Percentiles rank a stretch among this genome's conserved stretches.
phyloP scores from a whole-genome alignment of 2,329 filamentous ascomycete genomes.

The Aurifilum marmelostoma region DNA sequence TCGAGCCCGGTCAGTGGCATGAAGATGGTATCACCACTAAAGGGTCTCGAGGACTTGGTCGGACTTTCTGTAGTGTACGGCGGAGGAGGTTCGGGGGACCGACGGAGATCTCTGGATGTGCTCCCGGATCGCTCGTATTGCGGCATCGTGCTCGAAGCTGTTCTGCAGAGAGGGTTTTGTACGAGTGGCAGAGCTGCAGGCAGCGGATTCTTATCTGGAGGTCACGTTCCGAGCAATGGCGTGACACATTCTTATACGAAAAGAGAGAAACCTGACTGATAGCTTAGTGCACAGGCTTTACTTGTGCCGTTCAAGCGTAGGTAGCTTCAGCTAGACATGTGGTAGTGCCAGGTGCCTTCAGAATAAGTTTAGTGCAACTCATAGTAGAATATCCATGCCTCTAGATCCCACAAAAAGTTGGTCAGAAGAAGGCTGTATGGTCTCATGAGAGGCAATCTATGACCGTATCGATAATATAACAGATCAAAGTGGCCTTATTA shows the following conservation, averaged over 20 bases:
- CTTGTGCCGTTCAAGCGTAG: neutral
- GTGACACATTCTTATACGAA: neutral
- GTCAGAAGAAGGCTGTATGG: fast-evolving
- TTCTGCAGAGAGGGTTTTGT: neutral
- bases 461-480: neutral
- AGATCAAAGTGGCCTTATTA: too few relatives aligned
- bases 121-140: neutral
- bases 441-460: neutral
- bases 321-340: neutral
- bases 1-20: neutral
- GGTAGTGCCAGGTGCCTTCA: neutral
- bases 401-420: neutral
- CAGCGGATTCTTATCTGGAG: neutral
- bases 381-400: too few relatives aligned
- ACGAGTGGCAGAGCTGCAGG: neutral
- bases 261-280: neutral
- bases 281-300: neutral
- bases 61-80: neutral
- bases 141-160: neutral
- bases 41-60: neutral
- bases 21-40: neutral
- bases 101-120: neutral
- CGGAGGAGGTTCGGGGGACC: neutral
- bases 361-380: neutral
- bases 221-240: neutral